Base-by-base conservation (phyloP, 352 stramenopile species). In the Phytophthora pluvialis region DNA sequence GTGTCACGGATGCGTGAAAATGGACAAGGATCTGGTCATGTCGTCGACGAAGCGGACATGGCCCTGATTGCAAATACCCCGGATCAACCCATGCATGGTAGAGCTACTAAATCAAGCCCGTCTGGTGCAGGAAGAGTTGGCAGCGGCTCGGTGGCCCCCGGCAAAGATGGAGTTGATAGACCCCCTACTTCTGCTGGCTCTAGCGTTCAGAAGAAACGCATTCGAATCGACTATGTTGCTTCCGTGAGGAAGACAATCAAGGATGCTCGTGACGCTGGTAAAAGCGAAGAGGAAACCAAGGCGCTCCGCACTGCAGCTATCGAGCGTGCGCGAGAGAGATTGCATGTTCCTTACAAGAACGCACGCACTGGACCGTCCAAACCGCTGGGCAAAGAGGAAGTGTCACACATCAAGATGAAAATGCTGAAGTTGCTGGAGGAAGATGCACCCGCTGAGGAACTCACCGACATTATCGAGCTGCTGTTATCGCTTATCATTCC, bases 341-440 rank as follows among this genome's bases (percentile, higher is more conserved):
- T 93, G 28, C 81, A 93, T 55, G 72, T 91, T 33, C 85, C 86
- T 7, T 93, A 83, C 72, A 95, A 94, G 70, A 91, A 90, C 67
- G 75, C 77, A 12, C 80, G 87, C 6, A 77, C 78, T 33, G 81
- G 85, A 21, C 78, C 82, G n/a, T 79, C 82, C 15, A 93, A 94
- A 52, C 87, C 87, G 8, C 59, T 94, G 21, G 85, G 81, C 13
- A 93, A 91, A 61, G 86, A 95, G 15, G 85, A 95, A 68, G 77
- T 94, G 9, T 88, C 76, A 10, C 81, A 94, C 54, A 82, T 95
- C 38, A 93, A 95, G 68, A 76, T 94, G 58, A 91, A 88, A 57
- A 91, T 95, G 78, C 68, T 94, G 9, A 93, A 94, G 64, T 66
- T 93, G 31, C 57, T 95, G 10, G 87, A 95, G 64, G 85, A 95